A percentile compares a stretch with the other conserved stretches of the same genome.
Conservation (phyloP, 1,139 yeast genomes). For the Yamadazyma diddensiae region DNA sequence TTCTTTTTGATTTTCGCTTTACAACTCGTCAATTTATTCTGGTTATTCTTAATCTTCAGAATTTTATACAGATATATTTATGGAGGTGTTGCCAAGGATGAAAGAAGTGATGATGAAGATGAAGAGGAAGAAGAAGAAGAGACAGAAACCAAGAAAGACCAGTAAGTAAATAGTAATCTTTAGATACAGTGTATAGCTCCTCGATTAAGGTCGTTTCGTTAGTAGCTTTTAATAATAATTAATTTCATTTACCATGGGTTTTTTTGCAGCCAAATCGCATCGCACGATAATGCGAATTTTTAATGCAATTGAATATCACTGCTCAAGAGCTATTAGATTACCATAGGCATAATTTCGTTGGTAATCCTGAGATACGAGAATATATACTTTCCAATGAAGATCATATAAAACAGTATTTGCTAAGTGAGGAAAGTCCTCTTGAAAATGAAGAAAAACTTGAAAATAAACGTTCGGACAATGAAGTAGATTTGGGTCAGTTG, state of each 20-base stretch:
- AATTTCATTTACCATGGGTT: too few relatives aligned
- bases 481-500: slow-evolving; percentile 6
- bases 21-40: slow-evolving; percentile 81
- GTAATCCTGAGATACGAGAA: slow-evolving; percentile 8
- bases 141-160: slow-evolving; percentile 2
- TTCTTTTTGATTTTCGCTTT: slow-evolving; percentile 73
- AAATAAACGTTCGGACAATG: too few relatives aligned
- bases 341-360: slow-evolving; percentile 8
- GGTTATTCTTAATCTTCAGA: slow-evolving; percentile 82
- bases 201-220: too few relatives aligned
- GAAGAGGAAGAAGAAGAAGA: slow-evolving; percentile 26
- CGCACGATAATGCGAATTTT: slow-evolving; percentile 4
- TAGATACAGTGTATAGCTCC: too few relatives aligned
- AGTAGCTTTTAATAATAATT: too few relatives aligned
- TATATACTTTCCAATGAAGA: slow-evolving; percentile 10
- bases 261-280: too few relatives aligned
- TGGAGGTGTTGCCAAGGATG: slow-evolving; percentile 69
- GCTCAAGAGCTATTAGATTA: slow-evolving; percentile 13
- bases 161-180: slow-evolving; percentile 1
- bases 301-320: slow-evolving; percentile 6
- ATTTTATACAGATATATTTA: slow-evolving; percentile 63
- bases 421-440: not conserved
- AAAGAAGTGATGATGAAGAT: slow-evolving; percentile 84
- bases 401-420: not conserved
- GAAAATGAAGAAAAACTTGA: too few relatives aligned